Conservation (phyloP, 345 rosid species). For the Noccaea bulbosa region DNA sequence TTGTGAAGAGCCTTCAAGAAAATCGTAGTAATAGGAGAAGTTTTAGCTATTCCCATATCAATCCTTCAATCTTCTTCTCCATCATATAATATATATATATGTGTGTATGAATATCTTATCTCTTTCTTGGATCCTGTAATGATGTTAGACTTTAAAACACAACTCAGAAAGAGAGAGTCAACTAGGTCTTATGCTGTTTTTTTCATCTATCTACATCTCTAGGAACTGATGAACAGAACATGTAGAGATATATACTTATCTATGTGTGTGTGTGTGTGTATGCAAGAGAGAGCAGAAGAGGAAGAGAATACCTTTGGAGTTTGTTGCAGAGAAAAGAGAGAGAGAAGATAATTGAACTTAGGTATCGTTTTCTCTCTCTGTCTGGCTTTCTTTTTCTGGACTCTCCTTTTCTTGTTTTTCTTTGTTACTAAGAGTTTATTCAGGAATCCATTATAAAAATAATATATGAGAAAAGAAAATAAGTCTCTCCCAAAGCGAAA, state of each 20-base stretch:
- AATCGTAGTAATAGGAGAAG: conserved; percentile 42
- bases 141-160: conserved; percentile 29
- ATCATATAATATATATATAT: conserved; percentile 38
- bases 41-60: conserved; percentile 74
- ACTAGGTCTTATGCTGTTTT: conserved; percentile 35
- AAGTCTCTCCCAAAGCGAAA: conserved; percentile 32
- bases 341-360: conserved; percentile 44
- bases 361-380: conserved; percentile 65
- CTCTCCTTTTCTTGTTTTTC: conserved; percentile 48
- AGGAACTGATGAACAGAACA: conserved; percentile 32
- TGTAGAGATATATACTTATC: not conserved
- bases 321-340: conserved; percentile 53
- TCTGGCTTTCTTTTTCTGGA: conserved; percentile 48
- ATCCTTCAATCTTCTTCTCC: conserved; percentile 47
- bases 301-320: conserved; percentile 44
- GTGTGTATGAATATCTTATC: not conserved
- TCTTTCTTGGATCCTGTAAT: conserved; percentile 35
- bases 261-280: not conserved
- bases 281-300: conserved; percentile 23
- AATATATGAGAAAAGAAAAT: conserved; percentile 17
- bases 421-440: conserved; percentile 44
- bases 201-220: conserved; percentile 15
- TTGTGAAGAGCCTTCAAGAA: conserved; percentile 40
- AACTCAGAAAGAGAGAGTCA: conserved; percentile 22
- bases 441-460: conserved; percentile 12